phyloP scores from a whole-genome alignment of 768 basidiomycete genomes.

The Psilocybe subaeruginosa region DNA sequence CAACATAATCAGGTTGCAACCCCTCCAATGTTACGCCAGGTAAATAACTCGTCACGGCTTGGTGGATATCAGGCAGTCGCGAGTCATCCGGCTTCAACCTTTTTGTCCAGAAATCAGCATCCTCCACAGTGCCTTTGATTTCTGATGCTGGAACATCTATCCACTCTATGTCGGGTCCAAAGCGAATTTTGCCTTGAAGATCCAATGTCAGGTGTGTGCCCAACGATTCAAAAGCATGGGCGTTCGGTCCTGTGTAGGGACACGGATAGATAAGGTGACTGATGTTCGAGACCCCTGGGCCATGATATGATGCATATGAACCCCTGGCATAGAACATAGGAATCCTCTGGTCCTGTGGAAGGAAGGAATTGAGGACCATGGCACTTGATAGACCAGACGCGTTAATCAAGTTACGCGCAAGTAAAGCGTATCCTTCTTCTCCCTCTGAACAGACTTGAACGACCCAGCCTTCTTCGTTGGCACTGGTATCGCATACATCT shows the following conservation, averaged over 20 bases:
- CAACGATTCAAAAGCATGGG: slow-evolving; percentile 76
- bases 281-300: slow-evolving; percentile 70
- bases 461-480: slow-evolving; percentile 76
- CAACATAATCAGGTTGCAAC: slow-evolving; percentile 81
- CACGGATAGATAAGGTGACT: slow-evolving; percentile 90
- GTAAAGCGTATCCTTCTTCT: slow-evolving; percentile 58
- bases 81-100: slow-evolving; percentile 68
- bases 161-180: slow-evolving; percentile 95
- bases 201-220: slow-evolving; percentile 94
- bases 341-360: slow-evolving; percentile 57
- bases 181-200: slow-evolving; percentile 80
- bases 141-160: slow-evolving; percentile 55
- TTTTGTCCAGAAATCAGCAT: slow-evolving; percentile 76
- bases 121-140: slow-evolving; percentile 37
- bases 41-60: slow-evolving; percentile 74
- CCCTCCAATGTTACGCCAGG: slow-evolving; percentile 62
- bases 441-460: slow-evolving; percentile 75
- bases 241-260: slow-evolving; percentile 62
- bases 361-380: slow-evolving; percentile 71
- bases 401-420: slow-evolving; percentile 80
- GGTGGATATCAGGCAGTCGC: slow-evolving; percentile 64
- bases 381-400: slow-evolving; percentile 76
- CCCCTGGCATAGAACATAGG: slow-evolving; percentile 84
- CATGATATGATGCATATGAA: slow-evolving; percentile 87
- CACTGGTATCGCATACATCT: slow-evolving; percentile 27